A percentile compares a stretch with the other conserved stretches of the same genome.
phyloP scores from a whole-genome alignment of 2,329 filamentous ascomycete species.

The Chrysoporthe deuterocubensis region DNA sequence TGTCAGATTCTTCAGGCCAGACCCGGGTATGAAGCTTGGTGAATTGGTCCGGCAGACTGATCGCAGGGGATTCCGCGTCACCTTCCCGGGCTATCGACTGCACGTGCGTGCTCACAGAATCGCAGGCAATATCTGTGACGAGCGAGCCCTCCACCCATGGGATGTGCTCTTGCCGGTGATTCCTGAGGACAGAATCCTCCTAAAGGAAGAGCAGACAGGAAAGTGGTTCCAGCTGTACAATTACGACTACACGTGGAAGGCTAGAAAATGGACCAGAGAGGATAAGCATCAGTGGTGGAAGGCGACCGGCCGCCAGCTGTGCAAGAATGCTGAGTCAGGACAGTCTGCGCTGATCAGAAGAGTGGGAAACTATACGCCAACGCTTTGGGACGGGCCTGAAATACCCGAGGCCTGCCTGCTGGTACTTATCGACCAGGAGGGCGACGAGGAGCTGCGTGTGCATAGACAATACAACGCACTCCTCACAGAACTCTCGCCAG shows the following conservation, averaged over 20 bases:
- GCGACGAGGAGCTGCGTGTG: slow-evolving; percentile 7
- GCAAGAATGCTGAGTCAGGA: neutral
- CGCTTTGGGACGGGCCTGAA: neutral
- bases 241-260: neutral
- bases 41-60: neutral
- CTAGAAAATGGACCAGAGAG: neutral
- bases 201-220: neutral
- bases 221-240: neutral
- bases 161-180: neutral
- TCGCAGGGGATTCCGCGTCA: neutral
- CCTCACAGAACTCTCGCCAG: neutral
- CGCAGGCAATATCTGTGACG: neutral
- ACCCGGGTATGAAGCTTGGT: neutral
- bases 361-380: neutral
- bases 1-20: neutral
- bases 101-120: neutral
- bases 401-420: neutral
- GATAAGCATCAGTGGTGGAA: neutral
- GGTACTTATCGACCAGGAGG: slow-evolving; percentile 2
- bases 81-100: neutral
- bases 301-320: neutral
- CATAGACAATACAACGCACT: neutral
- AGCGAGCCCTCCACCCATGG: neutral
- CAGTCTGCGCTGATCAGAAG: slow-evolving; percentile 4
- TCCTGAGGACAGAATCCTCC: neutral